Evolutionary conservation across 1,284 basidiomycete species (phyloP), one percentile per base, ranked within the genome.

Genomic region (Meripilus lineatus): DNA sequence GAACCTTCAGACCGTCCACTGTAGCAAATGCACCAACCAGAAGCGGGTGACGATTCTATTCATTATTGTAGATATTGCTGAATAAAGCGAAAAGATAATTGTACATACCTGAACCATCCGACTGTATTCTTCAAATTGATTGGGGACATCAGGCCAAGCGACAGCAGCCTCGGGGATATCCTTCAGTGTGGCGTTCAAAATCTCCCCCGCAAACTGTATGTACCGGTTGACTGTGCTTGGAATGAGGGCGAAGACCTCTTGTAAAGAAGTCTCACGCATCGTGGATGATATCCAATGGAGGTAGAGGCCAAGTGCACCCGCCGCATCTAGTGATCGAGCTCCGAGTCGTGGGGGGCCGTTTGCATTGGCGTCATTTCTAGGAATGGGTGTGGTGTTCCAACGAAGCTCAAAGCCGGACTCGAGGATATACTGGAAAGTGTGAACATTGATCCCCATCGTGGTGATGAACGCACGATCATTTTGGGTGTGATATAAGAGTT

Each of bases 231-330:
- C 46, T 2, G 58, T 59, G 0, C 53, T 25, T 2, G 62, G 59
- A 14, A 63, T 54, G 13, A 67, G 44, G 2, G 57, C 62, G 45
- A 66, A 66, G 7, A 74, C 67, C 39, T 71, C 60, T 18, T 64
- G 58, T 0, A 77, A 55, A 11, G 51, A 63, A 5, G 58, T 55
- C 23, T 72, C 62, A 0, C 38, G 50, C 61, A 74, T 72, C 0
- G 67, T 63, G 0, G 68, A 75, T 24, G 52, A 58, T 2, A 77
- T 55, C 39, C 62, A 76, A 45, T 77, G 72, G 0, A 75, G 59
- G 1, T 64, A 42, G 1, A 76, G 63, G 0, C 73, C 72, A 2
- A 77, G 61, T 0, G 66, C 72, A 17, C 74, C 70, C 7, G 57
- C 58, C n/a, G 69, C 68, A 65, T 72, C 66, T 17, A 77, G 58